A percentile compares a stretch with the other conserved stretches of the same genome.
These are phyloP conservation scores for Drosera capensis DNA, from an alignment of 148 eudicot species.

Conservation along the genomic window DNA sequence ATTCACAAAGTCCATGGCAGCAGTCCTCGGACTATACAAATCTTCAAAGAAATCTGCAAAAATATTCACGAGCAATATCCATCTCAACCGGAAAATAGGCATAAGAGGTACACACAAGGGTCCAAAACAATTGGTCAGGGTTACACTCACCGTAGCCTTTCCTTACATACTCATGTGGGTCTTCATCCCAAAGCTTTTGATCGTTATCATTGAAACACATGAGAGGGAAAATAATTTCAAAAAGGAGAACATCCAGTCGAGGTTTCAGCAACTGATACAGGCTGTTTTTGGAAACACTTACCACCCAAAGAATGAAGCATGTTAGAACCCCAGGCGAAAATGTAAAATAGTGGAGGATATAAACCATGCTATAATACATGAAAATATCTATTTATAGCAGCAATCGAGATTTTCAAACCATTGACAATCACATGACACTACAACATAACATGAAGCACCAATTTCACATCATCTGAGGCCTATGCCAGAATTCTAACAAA, in stretches of 20 bases:
- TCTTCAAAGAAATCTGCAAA: slow-evolving; percentile 85
- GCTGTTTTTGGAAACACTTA: slow-evolving; percentile 73
- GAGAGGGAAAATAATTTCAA: slow-evolving; percentile 86
- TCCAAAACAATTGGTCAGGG: not conserved
- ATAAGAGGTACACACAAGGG: not conserved
- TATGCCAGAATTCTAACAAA: too few species aligned
- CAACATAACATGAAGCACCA: too few species aligned
- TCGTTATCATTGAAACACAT: slow-evolving; percentile 98
- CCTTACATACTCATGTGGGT: slow-evolving; percentile 98
- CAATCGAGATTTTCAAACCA: too few species aligned
- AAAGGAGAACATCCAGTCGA: slow-evolving; percentile 75
- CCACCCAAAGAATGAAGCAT: slow-evolving; percentile 4
- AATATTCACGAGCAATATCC: not conserved
- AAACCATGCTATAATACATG: too few species aligned
- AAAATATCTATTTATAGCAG: too few species aligned
- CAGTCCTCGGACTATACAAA: slow-evolving; percentile 92
- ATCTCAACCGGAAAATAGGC: not conserved
- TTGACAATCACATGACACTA: too few species aligned
- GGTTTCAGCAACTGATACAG: slow-evolving; percentile 86
- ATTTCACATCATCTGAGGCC: too few species aligned
- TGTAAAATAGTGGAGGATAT: too few species aligned
- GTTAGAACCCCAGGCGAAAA: too few species aligned
- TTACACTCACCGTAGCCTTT: slow-evolving; percentile 90
- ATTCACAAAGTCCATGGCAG: slow-evolving; percentile 96
- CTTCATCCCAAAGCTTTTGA: slow-evolving; percentile 96